Evolutionary conservation across 2,329 filamentous ascomycete genomes (phyloP), one percentile per base, ranked within the genome.

Genomic region (Sphaerulina populicola): DNA sequence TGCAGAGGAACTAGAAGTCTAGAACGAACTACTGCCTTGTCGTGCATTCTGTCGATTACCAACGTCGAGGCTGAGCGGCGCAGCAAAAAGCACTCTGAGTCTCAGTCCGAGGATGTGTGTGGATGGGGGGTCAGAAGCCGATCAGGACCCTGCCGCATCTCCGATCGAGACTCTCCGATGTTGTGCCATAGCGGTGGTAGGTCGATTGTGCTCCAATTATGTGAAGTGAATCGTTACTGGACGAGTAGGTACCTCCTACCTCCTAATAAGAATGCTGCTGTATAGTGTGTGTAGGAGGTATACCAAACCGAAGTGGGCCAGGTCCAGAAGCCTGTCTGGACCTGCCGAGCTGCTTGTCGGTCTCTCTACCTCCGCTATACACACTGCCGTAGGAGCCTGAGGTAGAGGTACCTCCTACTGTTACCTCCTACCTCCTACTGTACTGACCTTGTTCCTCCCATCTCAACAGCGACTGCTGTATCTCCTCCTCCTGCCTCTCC

Each of bases 41-140:
- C 11, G 31, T 18, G 33, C 14, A 23, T 15, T 27, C 35, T 47
- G 44, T 41, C 15, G 39, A 41, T 41, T 21, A 41, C 39, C 39
- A 41, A 41, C 21, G 39, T 41, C 39, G 39, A 39, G 44, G 44
- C 44, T 35, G 35, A 47, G 44, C 36, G 27, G 18, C 4, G 12
- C 10, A 9, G 8, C 10, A 11, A 9, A 37, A 7, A 4, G 18
- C 18, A 18, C 18, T 18, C 18, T 18, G 2, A 3, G 18, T 18
- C 18, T 18, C 18, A 3, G 18, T 18, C 18, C 18, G 18, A 18
- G 18, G 18, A 18, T 18, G 18, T 18, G 18, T 18, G 18, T 18
- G 10, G 23, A 40, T 9, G 18, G 27, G 23, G 18, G 27, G 23
- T 8, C n/a, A 12, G 36, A 33, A 36, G 45, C 39, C 45, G 21